Evolutionary conservation across 208 protist species (phyloP), one percentile per base, ranked within the genome.

Genomic region (Leishmania mexicana): DNA sequence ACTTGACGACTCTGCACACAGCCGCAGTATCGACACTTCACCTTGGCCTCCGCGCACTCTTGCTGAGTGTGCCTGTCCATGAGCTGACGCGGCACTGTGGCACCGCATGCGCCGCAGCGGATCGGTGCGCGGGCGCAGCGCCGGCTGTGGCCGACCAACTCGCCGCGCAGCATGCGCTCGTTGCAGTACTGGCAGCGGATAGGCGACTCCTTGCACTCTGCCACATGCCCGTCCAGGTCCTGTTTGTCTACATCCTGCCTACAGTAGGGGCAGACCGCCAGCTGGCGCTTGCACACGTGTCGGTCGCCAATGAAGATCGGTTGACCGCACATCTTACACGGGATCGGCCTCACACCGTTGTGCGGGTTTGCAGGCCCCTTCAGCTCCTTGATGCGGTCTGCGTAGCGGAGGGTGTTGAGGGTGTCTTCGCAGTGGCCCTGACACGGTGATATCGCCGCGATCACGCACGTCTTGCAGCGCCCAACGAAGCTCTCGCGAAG

Each of bases 371-470:
- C n/a, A 8, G 85, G 78, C 7, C 84, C 83, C 71, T 93, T 95
- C 15, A 97, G 85, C 72, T 97, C 96, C 75, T 98, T 99, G 15
- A 99, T 97, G 79, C 98, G 95, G 84, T 98, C 84, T 13, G 98
- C 98, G 86, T 99, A 99, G 49, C 98, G 93, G 15, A 99, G 88
- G 7, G 99, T 99, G 91, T 99, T 99, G 35, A 99, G 91, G 13
- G 98, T 99, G 88, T 99, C 93, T 84, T 99, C 98, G 85, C 91
- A 98, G 60, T 93, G 92, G 28, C 82, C 80, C 70, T 88, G 88
- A 75, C 89, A 97, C 0, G 98, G 98, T 0, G 95, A 94, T 28
- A 99, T 92, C 75, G 93, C 99, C 28, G 96, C 97, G 81, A 99
- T 99, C 86, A 99, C 96, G 70, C 96, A 95, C 49, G 98, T 99